A percentile compares a stretch with the other conserved stretches of the same genome.
Conservation (phyloP, 2,329 filamentous ascomycete species). For the Colletotrichum euphorbiae region DNA sequence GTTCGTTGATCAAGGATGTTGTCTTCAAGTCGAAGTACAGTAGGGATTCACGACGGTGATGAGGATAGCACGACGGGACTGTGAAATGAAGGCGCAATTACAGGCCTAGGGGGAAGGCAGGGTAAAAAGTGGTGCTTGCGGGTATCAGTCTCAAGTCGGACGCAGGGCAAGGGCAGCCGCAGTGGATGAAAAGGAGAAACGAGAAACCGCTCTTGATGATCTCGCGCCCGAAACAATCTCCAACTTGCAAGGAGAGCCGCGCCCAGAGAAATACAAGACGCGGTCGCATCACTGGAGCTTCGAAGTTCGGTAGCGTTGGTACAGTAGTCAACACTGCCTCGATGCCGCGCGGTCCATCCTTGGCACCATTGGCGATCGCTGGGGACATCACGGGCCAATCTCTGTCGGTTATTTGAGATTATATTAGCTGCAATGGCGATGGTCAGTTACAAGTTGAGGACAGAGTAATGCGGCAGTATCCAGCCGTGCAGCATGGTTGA, state of each 20-base stretch:
- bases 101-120: not conserved
- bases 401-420: not conserved
- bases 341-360: conserved; percentile 25
- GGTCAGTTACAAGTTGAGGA: conserved; percentile 25
- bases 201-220: not conserved
- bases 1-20: not conserved
- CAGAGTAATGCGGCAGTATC: not conserved
- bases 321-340: conserved; percentile 20
- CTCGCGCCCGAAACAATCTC: not conserved
- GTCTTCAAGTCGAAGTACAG: not conserved
- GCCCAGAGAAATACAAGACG: conserved; percentile 34
- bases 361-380: not conserved
- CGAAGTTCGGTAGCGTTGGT: no score
- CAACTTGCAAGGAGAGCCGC: not conserved
- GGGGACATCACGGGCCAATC: not conserved
- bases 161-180: no score
- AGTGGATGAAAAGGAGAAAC: conserved; percentile 18
- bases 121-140: conserved; percentile 23
- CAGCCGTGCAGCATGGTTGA: not conserved
- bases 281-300: no score
- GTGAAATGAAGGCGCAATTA: conserved; percentile 9
- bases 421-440: not conserved
- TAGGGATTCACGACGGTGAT: not conserved
- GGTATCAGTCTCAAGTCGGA: conserved; percentile 29
- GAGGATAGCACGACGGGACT: not conserved